Evolutionary conservation across 257 asterid genomes (phyloP), one percentile per base, ranked within the genome.

Genomic region (Penstemon eatonii): DNA sequence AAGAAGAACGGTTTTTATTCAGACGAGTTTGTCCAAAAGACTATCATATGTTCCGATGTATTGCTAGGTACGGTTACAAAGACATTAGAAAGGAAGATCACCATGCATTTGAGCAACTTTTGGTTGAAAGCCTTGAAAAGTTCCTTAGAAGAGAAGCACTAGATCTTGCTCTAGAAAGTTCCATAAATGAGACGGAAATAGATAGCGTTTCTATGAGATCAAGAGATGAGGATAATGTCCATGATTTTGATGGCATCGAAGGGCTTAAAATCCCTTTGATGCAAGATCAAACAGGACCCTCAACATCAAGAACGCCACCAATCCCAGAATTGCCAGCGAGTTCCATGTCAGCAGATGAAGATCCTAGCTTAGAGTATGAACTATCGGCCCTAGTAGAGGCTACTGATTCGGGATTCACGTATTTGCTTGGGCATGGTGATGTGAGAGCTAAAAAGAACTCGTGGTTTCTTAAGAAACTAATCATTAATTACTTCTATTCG

Each of bases 41-140:
- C 79, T 91, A 89, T 71, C 98, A 94, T 41, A 89, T 94, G 88
- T 94, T 94, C 79, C 92, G 91, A 2, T 94, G 99, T 77, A 87
- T 94, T 43, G 96, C 98, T 0, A 69, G 99, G 40, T 94, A 94
- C 50, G 99, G 99, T 3, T 94, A 91, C 68, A 91, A 94, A 66
- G 99, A 94, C 71, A 79, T 94, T 19, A 59, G 95, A 36, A 94
- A 94, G 74, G 97, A 94, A 73, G 96, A 94, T 46, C 99, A 89
- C 78, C 86, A 60, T 1, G 87, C 86, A 0, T 94, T 94, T 42
- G 96, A 91, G 84, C 91, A 85, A 55, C 93, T 87, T 51, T 73
- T 94, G 57, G 87, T 94, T 10, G 91, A 81, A 49, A 89, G 96
- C 80, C 86, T 94, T 0, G 96, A 91, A 60, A 86, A 56, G 63